A percentile compares a stretch with the other conserved stretches of the same genome.
These are phyloP conservation scores for Wickerhamiella pararugosa DNA, from an alignment of 1,139 yeast genomes.

Conservation along the genomic window DNA sequence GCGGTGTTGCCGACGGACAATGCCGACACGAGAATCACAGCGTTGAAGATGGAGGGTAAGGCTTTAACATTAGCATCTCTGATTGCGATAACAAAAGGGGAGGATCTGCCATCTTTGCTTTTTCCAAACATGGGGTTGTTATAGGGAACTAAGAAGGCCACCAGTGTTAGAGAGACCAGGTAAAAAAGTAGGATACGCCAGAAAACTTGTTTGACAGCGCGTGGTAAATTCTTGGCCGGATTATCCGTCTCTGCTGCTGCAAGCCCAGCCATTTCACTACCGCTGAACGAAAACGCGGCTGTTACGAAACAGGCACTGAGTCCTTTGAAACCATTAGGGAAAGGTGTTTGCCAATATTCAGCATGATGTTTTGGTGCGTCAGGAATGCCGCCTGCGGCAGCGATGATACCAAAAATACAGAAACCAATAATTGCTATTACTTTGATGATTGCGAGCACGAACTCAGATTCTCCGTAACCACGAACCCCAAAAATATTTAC, in stretches of 20 bases:
- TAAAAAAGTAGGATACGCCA: conserved; percentile 55
- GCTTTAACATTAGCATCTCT: conserved; percentile 41
- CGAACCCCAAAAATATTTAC: conserved; percentile 54
- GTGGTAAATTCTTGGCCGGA: conserved; percentile 54
- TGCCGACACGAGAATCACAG: conserved; percentile 52
- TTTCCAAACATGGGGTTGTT: conserved; percentile 33
- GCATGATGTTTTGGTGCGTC: conserved; percentile 46
- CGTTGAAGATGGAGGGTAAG: conserved; percentile 56
- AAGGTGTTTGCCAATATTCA: conserved; percentile 44
- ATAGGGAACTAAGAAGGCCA: conserved; percentile 52
- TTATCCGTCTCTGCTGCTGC: conserved; percentile 52
- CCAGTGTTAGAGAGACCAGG: conserved; percentile 39
- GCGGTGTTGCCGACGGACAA: conserved; percentile 62
- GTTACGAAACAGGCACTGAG: conserved; percentile 62
- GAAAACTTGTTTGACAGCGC: conserved; percentile 53
- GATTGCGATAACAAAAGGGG: conserved; percentile 63
- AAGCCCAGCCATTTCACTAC: conserved; percentile 66
- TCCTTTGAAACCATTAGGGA: conserved; percentile 58
- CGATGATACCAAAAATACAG: conserved; percentile 41
- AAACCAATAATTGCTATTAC: conserved; percentile 48
- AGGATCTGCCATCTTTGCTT: conserved; percentile 36
- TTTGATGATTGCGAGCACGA: conserved; percentile 41
- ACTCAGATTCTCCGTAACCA: conserved; percentile 63
- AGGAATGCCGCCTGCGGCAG: conserved; percentile 57
- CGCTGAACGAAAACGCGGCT: conserved; percentile 81